Conservation (phyloP, 768 basidiomycete genomes). For the Mycena belliarum region DNA sequence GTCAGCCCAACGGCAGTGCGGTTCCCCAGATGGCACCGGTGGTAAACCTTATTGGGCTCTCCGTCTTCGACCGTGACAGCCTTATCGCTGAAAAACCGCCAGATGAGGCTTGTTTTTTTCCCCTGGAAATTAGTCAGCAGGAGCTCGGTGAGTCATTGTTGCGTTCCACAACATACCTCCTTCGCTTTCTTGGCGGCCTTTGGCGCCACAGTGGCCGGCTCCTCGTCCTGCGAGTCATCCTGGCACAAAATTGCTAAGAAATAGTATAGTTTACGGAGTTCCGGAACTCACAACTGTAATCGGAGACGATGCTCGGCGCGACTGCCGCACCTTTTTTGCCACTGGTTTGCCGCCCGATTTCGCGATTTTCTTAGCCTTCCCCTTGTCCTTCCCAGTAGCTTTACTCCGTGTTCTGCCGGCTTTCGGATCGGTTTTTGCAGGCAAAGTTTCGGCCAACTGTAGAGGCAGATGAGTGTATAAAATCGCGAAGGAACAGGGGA, state of each 20-base stretch:
- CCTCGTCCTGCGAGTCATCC: background rate
- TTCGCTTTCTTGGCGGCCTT: background rate
- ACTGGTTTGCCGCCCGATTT: background rate
- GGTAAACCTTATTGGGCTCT: background rate
- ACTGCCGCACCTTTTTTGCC: no score
- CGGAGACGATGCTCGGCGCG: no score
- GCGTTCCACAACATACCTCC: background rate
- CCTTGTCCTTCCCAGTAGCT: background rate
- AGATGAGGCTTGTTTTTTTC: background rate
- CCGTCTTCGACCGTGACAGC: background rate
- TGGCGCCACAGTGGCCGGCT: background rate
- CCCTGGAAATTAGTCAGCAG: background rate
- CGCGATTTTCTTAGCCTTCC: background rate
- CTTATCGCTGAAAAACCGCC: background rate
- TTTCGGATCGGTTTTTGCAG: constrained; percentile 2
- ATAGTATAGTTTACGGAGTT: no score
- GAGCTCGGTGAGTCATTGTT: no score
- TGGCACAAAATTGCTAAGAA: background rate
- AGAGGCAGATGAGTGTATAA: background rate
- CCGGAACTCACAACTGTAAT: no score
- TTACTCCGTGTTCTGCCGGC: background rate
- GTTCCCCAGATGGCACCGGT: background rate
- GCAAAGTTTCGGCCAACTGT: background rate
- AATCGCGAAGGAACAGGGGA: background rate
- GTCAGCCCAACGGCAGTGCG: background rate